Base-by-base conservation (phyloP, 2,329 filamentous ascomycete species). In the Aotearoamyces nothofagi region DNA sequence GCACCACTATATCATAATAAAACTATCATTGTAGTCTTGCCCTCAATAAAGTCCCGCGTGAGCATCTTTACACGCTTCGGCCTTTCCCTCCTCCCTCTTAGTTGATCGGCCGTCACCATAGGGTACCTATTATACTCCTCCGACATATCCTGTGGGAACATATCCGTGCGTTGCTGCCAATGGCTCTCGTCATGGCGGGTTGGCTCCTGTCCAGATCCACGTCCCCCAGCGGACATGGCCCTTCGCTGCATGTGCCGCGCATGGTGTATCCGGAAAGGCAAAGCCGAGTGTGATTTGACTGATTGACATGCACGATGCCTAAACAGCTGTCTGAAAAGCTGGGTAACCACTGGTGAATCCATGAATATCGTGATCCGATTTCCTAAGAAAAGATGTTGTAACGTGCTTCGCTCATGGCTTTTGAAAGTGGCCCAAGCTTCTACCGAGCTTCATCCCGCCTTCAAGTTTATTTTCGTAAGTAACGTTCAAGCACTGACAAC, bases 41-140 rank as follows among this genome's bases (percentile, higher is more conserved):
- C 86, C 53, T 98, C 90, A 49, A 98, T 90, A 49, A 98, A 98
- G 62, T 98, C 92, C 40, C 92, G 70, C 50, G 92, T 80, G 47
- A 94, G 59, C 90, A 98, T 98, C 68, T 93, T 94, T 41, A 93
- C 86, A 52, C 79, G 69, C 47, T 69, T 70, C 24, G 90, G 90
- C 46, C 90, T 64, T 49, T 92, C 77, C 30, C 60, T 74, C 30
- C 79, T 66, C 40, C 55, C 60, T 41, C 77, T 74, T 40, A 98
- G 58, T 36, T 83, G 75, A 39, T 78, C 66, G n/a, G 83, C 70
- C 6, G 84, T 92, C 27, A 98, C 78, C 49, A 78, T 72, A 1
- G 90, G 86, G 47, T 82, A 93, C 45, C 69, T 65, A 36, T 72
- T 66, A 51, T 86, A 86, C 53, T 96, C 86, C 26, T 81, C 72